Evolutionary conservation across 2,329 filamentous ascomycete genomes (phyloP), one percentile per base, ranked within the genome.

Genomic region (Cercospora sp.): DNA sequence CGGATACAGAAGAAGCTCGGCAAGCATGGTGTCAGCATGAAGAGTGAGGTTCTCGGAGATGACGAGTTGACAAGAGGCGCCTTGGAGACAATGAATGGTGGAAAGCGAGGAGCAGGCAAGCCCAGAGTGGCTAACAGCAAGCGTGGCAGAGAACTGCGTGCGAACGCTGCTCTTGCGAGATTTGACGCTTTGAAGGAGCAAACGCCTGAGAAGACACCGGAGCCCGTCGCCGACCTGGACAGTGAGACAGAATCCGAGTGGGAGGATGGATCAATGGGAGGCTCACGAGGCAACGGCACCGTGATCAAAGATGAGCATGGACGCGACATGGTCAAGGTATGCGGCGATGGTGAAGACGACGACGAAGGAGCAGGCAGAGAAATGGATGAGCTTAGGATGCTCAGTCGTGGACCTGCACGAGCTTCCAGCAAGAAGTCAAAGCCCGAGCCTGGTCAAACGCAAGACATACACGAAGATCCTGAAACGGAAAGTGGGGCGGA

Each of bases 1-100:
- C 85, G 89, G 63, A 93, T 93, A 57, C 80, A 88, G 72, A 92
- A 87, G 79, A 94, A 92, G 78, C 94, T 94, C 77, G 91, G 91
- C 12, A 93, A 91, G 78, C 94, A 95, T 78, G 92, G 92, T 4
- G 62, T 65, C 16, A 65, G 62, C 26, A 65, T 65, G 62, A 88
- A 90, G 53, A 92, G 92, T 0, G 82, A 88, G 30, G 81, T 87
- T 0, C 81, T 95, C 1, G 92, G 92, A 0, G 89, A 88, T 3
- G 91, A 94, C 69, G 88, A 90, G 32, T 84, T 84, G 40, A 79
- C 84, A 40, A 90, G 92, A 75, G 82, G 86, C 21, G 87, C 87
- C 75, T 80, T 94, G 13, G 91, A 94, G 77, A 86, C 86, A 37
- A 72, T 70, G 61, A 70, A 71, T 61, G 72, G 73, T 28, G 89